Base-by-base conservation (phyloP, 768 basidiomycete species). In the Russula sp. region DNA sequence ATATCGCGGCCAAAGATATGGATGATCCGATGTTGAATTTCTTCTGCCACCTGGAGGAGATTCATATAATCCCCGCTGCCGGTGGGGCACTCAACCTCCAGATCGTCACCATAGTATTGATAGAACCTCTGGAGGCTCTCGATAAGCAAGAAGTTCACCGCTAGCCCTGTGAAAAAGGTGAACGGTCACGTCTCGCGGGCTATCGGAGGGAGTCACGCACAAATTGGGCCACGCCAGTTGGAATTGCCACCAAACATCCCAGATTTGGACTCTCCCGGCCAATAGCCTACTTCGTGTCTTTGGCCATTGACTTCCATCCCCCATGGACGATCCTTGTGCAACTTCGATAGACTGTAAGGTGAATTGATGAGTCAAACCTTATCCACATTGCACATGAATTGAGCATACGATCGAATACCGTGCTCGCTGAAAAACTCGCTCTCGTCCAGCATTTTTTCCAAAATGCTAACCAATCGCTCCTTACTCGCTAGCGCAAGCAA, bases 231-330 rank as follows among this genome's bases (percentile, higher is more conserved):
- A 73, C 94, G 80, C 93, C 93, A 96, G 69, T 94, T 95, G n/a
- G 92, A 94, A 72, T 94, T 95, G n/a, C 92, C 93, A 58, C 94
- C 94, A 75, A 97, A 96, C 96, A 99, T 99, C 53, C 94, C 95
- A 13, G 92, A 94, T 70, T 84, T 85, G 2, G 96, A 98, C 73
- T 99, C 97, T 10, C 95, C 97, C 1, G 97, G 96, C 97, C 97
- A 98, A 76, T 98, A 99, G 38, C 84, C 84, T 34, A 98, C 92
- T 71, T 94, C 91, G 73, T 97, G 92, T 48, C 87, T 83, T 69
- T 98, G 85, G 18, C 94, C 95, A 65, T 97, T 86, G 54, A 97
- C 96, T 66, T 92, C 80, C 83, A 98, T 97, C 7, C 89, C 89
- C 91, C 92, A 99, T 4, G 97, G 97, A 63, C 90, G 81, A 13